phyloP scores from a whole-genome alignment of 2,329 filamentous ascomycete genomes.

The Ceratocystis eucalypticola region DNA sequence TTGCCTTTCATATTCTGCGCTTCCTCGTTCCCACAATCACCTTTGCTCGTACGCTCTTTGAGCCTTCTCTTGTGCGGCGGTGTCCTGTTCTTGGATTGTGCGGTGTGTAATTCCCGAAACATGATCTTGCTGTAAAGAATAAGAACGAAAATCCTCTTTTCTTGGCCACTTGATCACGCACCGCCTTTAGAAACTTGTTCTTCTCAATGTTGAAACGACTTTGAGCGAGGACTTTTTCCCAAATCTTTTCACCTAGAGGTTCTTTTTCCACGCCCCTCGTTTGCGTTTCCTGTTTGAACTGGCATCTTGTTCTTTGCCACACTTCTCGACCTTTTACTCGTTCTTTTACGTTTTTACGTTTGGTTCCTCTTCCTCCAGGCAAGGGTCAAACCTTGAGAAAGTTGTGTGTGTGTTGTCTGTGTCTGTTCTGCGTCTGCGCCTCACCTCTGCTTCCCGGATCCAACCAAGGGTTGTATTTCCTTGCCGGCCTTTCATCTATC shows the following conservation, averaged over 20 bases:
- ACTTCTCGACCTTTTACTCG: slow-evolving; percentile 4
- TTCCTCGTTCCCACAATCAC: background rate
- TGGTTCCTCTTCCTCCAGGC: background rate
- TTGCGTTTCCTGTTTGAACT: background rate
- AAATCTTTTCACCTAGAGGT: background rate
- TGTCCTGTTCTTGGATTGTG: background rate
- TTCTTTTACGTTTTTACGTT: background rate
- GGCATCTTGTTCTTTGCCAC: background rate
- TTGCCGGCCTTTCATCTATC: background rate
- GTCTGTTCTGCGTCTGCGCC: slow-evolving; percentile 4
- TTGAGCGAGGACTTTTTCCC: background rate
- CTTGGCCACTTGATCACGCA: slow-evolving; percentile 7
- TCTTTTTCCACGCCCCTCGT: background rate
- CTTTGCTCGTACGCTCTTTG: background rate
- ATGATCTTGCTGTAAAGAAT: slow-evolving; percentile 1
- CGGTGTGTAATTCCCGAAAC: background rate
- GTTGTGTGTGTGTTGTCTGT: background rate
- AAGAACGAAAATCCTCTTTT: slow-evolving; percentile 1
- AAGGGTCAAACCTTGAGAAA: slow-evolving; percentile 7
- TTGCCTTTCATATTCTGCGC: background rate
- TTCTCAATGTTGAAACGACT: background rate
- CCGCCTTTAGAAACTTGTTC: slow-evolving; percentile 8
- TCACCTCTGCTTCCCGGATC: background rate
- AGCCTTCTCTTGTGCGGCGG: background rate
- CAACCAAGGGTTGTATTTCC: background rate